phyloP scores from a whole-genome alignment of 2,329 filamentous ascomycete genomes.

The Trichoderma arundinaceum region DNA sequence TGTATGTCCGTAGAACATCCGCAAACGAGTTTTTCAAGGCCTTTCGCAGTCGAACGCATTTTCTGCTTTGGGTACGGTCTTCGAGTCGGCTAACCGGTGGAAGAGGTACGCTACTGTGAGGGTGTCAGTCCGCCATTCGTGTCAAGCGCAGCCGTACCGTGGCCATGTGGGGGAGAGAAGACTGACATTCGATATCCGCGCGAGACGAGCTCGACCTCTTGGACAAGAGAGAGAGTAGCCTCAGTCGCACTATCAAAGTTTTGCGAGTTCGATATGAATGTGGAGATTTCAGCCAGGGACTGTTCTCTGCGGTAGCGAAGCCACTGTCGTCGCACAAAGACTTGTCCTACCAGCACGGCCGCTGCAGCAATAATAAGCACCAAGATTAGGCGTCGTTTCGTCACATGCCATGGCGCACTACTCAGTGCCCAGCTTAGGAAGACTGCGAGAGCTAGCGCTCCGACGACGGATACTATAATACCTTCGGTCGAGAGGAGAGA shows the following conservation, averaged over 20 bases:
- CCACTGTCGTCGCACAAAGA: slow-evolving; percentile 80
- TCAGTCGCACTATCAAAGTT: slow-evolving; percentile 79
- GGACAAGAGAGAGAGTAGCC: slow-evolving; percentile 79
- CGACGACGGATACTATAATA: slow-evolving; percentile 54
- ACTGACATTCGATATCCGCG: slow-evolving; percentile 83
- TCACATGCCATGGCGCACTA: slow-evolving; percentile 57
- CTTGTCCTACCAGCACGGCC: slow-evolving; percentile 63
- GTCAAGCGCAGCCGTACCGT: background rate
- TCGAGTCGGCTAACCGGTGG: slow-evolving; percentile 93
- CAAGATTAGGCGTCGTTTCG: slow-evolving; percentile 60
- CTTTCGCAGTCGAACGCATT: slow-evolving; percentile 80
- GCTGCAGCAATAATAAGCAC: slow-evolving; percentile 59
- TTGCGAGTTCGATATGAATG: slow-evolving; percentile 75
- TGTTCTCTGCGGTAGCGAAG: slow-evolving; percentile 77
- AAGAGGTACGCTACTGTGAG: slow-evolving; percentile 76
- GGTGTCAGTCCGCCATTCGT: slow-evolving; percentile 33
- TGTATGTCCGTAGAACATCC: slow-evolving; percentile 73
- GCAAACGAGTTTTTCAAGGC: slow-evolving; percentile 73
- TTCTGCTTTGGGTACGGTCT: slow-evolving; percentile 76
- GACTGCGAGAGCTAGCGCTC: slow-evolving; percentile 70
- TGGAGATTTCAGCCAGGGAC: slow-evolving; percentile 70
- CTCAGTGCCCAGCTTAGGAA: slow-evolving; percentile 72
- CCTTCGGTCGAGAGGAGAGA: slow-evolving; percentile 51
- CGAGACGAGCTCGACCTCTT: slow-evolving; percentile 95
- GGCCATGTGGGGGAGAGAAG: background rate